Base-by-base conservation (phyloP, 257 asterid genomes). In the Salvia miltiorrhiza region DNA sequence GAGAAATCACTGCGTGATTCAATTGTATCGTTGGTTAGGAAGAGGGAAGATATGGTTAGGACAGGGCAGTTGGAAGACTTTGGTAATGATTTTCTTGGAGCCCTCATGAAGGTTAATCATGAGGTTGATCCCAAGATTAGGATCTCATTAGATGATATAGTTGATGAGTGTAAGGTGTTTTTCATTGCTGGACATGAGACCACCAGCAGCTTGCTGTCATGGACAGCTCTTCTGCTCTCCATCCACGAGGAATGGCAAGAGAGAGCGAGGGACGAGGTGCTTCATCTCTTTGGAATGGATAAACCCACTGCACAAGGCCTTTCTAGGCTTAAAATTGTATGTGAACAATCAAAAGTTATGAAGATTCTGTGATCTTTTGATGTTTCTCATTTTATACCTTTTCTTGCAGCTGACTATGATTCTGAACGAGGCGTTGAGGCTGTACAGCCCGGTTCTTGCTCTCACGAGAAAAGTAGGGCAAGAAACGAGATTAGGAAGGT, bases 91-190 rank as follows among this genome's bases (percentile, higher is more conserved):
- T 84, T 78, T 63, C 83, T 87, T 57, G 90, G 93, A 62, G 64
- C 75, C 32, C 77, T 85, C 12, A 20, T 83, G 10, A 71, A 74
- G 60, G 77, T 55, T 53, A 79, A 81, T 56, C 83, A 82, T 58
- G 84, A 75, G 57, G 3, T 32, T 0, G 78, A 77, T 62, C 50
- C 61, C 20, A 40, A 70, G 50, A 70, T 69, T 21, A 59, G 78
- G 39, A 78, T 86, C 8, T 69, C 85, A 32, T 13, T 79, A 5
- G 80, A 74, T 30, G 66, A 84, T 24, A 57, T 84, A 9, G 61
- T 84, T 16, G 85, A 83, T 71, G 88, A 87, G 57, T 86, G 90
- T 67, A 84, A 84, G 73, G 82, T 82, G 13, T 84, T 86, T 44
- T 80, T 78, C 57, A 10, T 72, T 19, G 89, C 89, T 1, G 93